A percentile compares a stretch with the other conserved stretches of the same genome.
These are phyloP conservation scores for Coniella vitis DNA, from an alignment of 2,329 filamentous ascomycete genomes.

Conservation along the genomic window DNA sequence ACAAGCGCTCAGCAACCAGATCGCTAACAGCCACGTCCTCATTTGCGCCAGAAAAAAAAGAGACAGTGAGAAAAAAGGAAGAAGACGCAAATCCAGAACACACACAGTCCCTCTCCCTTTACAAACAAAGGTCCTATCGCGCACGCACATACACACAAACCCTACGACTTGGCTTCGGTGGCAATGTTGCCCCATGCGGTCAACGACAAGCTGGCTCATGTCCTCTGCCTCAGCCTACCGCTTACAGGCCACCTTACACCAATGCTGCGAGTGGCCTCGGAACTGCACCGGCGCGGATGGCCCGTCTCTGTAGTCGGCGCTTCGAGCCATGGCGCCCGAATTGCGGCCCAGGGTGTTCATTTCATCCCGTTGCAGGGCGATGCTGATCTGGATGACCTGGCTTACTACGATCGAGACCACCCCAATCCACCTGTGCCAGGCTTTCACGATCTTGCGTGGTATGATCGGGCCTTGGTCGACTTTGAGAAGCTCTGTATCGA, in stretches of 20 bases:
- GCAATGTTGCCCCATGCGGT: background rate
- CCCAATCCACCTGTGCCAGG: conserved; percentile 18
- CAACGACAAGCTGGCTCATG: conserved; percentile 4
- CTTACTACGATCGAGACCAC: conserved; percentile 22
- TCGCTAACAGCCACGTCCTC: too few relatives aligned
- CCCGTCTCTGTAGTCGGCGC: conserved; percentile 29
- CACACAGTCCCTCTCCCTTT: too few relatives aligned
- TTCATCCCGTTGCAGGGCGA: conserved; percentile 27
- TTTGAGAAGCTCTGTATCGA: conserved; percentile 25
- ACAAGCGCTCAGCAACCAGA: too few relatives aligned
- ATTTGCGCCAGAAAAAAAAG: too few relatives aligned
- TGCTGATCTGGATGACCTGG: conserved; percentile 29
- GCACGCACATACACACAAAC: background rate
- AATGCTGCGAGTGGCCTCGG: conserved; percentile 27
- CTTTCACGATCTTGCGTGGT: conserved; percentile 22
- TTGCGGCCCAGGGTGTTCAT: conserved; percentile 25
- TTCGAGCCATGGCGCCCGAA: conserved; percentile 27
- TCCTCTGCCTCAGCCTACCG: conserved; percentile 30
- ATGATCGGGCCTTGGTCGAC: conserved; percentile 27
- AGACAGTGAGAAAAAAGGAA: too few relatives aligned
- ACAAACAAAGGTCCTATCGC: background rate
- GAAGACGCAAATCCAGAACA: too few relatives aligned
- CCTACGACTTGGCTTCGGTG: background rate
- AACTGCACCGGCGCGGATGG: conserved; percentile 26
- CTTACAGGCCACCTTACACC: conserved; percentile 32